These are phyloP conservation scores for Pythium chondricola DNA, from an alignment of 352 stramenopile genomes.

Conservation along the genomic window DNA sequence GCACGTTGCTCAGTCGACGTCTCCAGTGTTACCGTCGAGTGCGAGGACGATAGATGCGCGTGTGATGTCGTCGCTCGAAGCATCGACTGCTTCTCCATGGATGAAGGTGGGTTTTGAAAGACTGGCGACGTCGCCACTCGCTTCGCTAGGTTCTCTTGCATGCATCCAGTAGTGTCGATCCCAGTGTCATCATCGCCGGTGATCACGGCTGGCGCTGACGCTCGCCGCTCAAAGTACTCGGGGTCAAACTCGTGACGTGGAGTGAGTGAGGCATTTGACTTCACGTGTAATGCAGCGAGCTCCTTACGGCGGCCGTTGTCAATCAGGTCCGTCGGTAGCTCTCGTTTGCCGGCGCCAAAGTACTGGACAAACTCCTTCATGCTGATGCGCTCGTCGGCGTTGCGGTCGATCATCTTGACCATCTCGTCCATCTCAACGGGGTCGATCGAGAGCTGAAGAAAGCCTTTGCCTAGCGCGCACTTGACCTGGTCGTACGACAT, in stretches of 20 bases:
- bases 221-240: slow-evolving; percentile 19
- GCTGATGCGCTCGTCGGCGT: slow-evolving; percentile 65
- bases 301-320: slow-evolving; percentile 59
- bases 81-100: not conserved
- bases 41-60: not conserved
- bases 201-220: not conserved
- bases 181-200: not conserved
- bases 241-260: slow-evolving; percentile 46
- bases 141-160: slow-evolving; percentile 46
- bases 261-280: slow-evolving; percentile 37
- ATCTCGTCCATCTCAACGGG: slow-evolving; percentile 61
- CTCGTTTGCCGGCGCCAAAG: slow-evolving; percentile 55
- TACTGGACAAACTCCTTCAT: slow-evolving; percentile 82
- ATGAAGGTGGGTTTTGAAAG: slow-evolving; percentile 17
- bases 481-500: slow-evolving; percentile 69
- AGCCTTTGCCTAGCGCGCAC: slow-evolving; percentile 49
- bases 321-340: slow-evolving; percentile 54
- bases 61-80: slow-evolving; percentile 7
- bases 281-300: slow-evolving; percentile 46
- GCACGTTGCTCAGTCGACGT: not conserved
- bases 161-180: slow-evolving; percentile 27
- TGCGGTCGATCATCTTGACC: slow-evolving; percentile 64
- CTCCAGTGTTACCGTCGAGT: slow-evolving; percentile 14
- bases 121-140: slow-evolving; percentile 33
- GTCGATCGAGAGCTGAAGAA: slow-evolving; percentile 48